phyloP scores from a whole-genome alignment of 2,329 filamentous ascomycete genomes.

The Cladosporium sp. region DNA sequence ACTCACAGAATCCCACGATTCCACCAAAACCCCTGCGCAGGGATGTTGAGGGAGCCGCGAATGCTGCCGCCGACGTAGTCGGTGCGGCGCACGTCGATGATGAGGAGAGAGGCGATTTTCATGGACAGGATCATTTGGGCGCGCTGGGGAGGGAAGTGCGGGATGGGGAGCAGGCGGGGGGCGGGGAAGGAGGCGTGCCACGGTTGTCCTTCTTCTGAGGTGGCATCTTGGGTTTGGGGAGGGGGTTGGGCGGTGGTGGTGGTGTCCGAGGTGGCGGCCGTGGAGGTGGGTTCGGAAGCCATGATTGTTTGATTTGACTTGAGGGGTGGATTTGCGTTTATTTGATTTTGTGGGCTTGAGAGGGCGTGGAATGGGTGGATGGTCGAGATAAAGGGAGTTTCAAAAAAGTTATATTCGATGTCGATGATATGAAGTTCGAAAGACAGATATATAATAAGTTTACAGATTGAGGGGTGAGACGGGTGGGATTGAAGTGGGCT shows the following conservation, averaged over 20 bases:
- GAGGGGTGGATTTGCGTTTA: too few species aligned
- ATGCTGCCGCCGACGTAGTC: constrained; percentile 46
- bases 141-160: constrained; percentile 35
- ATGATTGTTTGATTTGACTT: too few species aligned
- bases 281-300: too few species aligned
- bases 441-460: too few species aligned
- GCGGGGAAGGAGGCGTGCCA: constrained; percentile 42
- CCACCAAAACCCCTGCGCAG: constrained; percentile 46
- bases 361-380: too few species aligned
- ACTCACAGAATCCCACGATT: constrained; percentile 38
- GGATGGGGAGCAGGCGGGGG: constrained; percentile 33
- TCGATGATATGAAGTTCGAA: too few species aligned
- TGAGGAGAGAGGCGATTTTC: constrained; percentile 35
- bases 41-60: constrained; percentile 43
- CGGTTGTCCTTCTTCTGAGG: constrained; percentile 14
- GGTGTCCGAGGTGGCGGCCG: too few species aligned
- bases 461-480: too few species aligned
- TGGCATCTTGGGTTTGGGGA: background rate
- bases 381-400: too few species aligned
- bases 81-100: constrained; percentile 44
- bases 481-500: too few species aligned
- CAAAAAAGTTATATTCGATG: too few species aligned
- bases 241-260: background rate
- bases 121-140: constrained; percentile 34
- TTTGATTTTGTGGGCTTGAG: too few species aligned